Base-by-base conservation (phyloP, 163 green algal genomes). In the Prototheca cutis region DNA sequence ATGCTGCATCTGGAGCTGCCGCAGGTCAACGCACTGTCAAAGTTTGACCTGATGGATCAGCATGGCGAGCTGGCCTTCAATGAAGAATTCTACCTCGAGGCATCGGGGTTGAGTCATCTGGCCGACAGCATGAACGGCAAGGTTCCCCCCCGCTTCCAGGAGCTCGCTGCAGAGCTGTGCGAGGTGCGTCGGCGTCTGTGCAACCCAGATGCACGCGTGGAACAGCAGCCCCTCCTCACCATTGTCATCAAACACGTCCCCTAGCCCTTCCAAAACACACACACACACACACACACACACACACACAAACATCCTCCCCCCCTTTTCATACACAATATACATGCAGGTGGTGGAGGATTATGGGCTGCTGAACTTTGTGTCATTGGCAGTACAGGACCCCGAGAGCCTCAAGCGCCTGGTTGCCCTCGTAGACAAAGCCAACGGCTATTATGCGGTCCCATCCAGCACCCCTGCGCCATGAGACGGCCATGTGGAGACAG, bases 1-100 rank as follows among this genome's bases (percentile, higher is more conserved):
- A 97, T 97, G 90, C 78, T 99, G 53, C 84, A 95, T 67, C 70
- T 99, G 59, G 93, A 96, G 59, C 72, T 98, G 61, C 92, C 92
- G 0, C 92, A 71, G 56, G 72, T 98, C 47, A 97, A 95, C 58
- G 79, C 95, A 15, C 77, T 98, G 29, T 91, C 80, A 61, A 98
- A 98, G 66, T 49, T 95, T 23, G 90, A 97, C 70, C 72, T 96
- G 7, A 61, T 96, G 6, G 71, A 85, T 27, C 67, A 85, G 59
- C 95, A 95, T 56, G 90, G 90, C 15, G 71, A 85, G 21, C 74
- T 97, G 54, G 78, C 72, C 4, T 94, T 97, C 59, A 79, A 83
- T 32, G 75, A 95, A 4, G 86, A 95, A n/a, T 97, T 86, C 59
- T 97, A 94, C 72, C 86, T 85, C 4, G 69, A 76, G 56, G 71